Evolutionary conservation across 768 basidiomycete genomes (phyloP).

Genomic region (Suillus subaureus): DNA sequence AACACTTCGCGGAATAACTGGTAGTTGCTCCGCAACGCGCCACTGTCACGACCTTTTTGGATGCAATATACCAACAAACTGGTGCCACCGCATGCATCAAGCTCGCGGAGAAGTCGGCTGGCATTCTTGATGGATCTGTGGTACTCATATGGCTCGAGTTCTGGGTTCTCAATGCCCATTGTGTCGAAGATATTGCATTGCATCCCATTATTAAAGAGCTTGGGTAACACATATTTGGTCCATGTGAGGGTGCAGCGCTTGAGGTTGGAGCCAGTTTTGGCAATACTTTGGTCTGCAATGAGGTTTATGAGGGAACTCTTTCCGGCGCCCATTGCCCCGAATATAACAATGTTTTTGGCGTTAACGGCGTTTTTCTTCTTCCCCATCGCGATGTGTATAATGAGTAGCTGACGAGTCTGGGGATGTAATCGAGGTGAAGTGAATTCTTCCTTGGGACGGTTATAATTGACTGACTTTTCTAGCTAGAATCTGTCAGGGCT

Average conservation of each 20-base stretch:
- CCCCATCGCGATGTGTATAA: constrained; percentile 1
- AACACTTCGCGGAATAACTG: constrained; percentile 41
- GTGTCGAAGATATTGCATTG: constrained; percentile 32
- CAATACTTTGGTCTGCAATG: constrained; percentile 30
- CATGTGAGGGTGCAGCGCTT: constrained; percentile 37
- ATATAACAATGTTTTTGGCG: constrained; percentile 31
- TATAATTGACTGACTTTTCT: background rate
- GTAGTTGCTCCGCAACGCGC: constrained; percentile 38
- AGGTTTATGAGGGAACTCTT: constrained; percentile 51
- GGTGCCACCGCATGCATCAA: constrained; percentile 28
- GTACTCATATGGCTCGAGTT: constrained; percentile 30
- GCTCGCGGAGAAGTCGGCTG: constrained; percentile 24
- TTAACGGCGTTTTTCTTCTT: background rate
- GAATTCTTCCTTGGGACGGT: background rate
- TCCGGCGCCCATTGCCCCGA: constrained; percentile 36
- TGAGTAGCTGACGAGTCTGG: background rate
- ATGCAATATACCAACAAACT: constrained; percentile 42
- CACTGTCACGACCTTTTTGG: constrained; percentile 35
- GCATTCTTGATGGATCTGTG: constrained; percentile 33
- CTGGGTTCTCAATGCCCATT: constrained; percentile 33
- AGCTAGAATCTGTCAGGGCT: background rate
- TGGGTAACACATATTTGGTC: constrained; percentile 24
- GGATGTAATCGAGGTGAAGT: background rate
- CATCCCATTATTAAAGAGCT: constrained; percentile 1
- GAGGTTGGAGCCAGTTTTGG: constrained; percentile 33